Conservation (phyloP, 2,329 filamentous ascomycete genomes). For the Trichoderma gracile region DNA sequence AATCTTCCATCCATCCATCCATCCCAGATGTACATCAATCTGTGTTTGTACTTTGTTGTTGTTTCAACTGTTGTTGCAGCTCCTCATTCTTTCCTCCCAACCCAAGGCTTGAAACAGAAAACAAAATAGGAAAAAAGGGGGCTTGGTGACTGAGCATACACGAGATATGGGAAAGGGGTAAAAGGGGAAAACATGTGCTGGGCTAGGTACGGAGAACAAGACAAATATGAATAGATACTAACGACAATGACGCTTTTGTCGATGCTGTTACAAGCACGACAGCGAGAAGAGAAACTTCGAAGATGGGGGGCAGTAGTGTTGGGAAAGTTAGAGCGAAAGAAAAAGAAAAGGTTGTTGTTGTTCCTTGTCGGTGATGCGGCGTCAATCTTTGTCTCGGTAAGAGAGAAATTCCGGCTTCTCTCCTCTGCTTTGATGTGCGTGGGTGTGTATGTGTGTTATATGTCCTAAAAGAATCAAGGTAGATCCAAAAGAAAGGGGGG, state of each 20-base stretch:
- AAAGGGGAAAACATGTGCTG: slow-evolving; percentile 1
- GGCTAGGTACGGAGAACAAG: neutral
- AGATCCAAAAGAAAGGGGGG: slow-evolving; percentile 15
- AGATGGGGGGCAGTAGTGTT: neutral
- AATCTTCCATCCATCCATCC: slow-evolving; percentile 17
- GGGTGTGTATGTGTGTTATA: neutral
- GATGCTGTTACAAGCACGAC: slow-evolving; percentile 19
- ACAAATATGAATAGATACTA: slow-evolving; percentile 7
- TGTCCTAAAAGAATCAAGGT: slow-evolving; percentile 23
- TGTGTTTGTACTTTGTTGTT: slow-evolving; percentile 1
- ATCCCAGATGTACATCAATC: slow-evolving; percentile 20
- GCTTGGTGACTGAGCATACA: slow-evolving; percentile 12
- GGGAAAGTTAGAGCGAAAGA: neutral
- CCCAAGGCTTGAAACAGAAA: slow-evolving; percentile 8
- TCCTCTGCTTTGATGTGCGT: slow-evolving; percentile 5
- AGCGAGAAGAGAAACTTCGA: neutral
- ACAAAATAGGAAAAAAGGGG: slow-evolving; percentile 8
- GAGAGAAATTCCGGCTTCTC: slow-evolving; percentile 10
- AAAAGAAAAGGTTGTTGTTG: neutral
- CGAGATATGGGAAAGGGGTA: neutral
- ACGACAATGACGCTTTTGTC: neutral
- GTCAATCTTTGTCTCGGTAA: slow-evolving; percentile 22
- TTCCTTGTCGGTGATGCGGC: slow-evolving; percentile 10
- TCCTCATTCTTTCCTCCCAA: neutral
- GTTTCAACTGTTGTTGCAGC: neutral